phyloP scores from a whole-genome alignment of 306 rosid genomes.

The Gastrolobium villosum region DNA sequence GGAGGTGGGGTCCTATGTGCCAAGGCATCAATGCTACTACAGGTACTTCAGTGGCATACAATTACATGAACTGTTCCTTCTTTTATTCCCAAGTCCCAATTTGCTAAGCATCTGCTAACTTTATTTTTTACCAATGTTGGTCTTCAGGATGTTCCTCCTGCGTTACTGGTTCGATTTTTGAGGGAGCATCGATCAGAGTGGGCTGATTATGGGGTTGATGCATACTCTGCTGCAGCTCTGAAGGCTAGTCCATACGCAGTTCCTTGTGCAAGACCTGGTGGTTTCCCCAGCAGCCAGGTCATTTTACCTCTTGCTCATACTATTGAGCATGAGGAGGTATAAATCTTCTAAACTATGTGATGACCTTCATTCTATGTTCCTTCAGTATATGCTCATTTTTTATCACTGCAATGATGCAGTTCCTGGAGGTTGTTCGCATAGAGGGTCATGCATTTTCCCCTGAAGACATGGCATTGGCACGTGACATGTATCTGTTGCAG shows the following conservation, averaged over 20 bases:
- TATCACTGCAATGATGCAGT: conserved; percentile 56
- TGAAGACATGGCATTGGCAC: conserved; percentile 84
- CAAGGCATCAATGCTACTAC: conserved; percentile 97
- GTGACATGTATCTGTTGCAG: conserved; percentile 94
- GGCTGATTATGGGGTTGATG: conserved; percentile 99
- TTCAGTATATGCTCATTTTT: background rate
- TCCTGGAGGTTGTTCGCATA: conserved; percentile 93
- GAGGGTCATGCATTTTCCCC: conserved; percentile 98
- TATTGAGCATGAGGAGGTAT: conserved; percentile 95
- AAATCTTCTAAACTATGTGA: background rate
- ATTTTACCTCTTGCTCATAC: conserved; percentile 93
- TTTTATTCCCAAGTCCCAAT: background rate
- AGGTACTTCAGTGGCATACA: conserved; percentile 57
- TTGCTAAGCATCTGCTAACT: background rate
- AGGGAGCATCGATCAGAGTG: conserved; percentile 99
- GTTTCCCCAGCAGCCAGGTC: conserved; percentile 90
- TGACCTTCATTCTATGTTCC: background rate
- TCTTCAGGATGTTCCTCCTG: conserved; percentile 93
- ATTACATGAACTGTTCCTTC: background rate
- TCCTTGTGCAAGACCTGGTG: conserved; percentile 91
- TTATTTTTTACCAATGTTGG: background rate
- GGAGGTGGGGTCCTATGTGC: conserved; percentile 97
- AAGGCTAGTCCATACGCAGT: conserved; percentile 86
- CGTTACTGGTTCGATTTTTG: conserved; percentile 92
- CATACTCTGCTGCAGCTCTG: conserved; percentile 89